Conservation (phyloP, 1,284 basidiomycete genomes). For the Pholiota adiposa region DNA sequence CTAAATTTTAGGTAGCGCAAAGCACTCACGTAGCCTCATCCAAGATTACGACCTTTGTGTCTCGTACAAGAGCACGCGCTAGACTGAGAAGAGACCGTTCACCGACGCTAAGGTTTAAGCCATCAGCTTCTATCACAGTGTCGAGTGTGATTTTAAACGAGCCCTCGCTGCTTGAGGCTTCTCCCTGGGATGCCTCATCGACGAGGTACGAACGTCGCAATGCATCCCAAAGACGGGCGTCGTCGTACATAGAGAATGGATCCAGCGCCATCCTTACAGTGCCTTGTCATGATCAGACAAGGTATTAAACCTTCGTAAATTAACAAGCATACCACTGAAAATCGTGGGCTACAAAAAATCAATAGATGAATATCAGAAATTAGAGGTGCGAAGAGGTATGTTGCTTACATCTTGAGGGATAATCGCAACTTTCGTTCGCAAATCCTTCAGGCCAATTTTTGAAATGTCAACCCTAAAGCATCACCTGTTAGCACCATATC, state of each 20-base stretch:
- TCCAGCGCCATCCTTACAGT: slow-evolving; percentile 72
- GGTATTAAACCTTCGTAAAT: background rate
- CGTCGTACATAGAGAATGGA: slow-evolving; percentile 65
- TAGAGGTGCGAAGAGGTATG: background rate
- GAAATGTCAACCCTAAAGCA: slow-evolving; percentile 50
- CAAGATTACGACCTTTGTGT: slow-evolving; percentile 61
- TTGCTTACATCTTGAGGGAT: slow-evolving; percentile 53
- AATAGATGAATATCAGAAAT: background rate
- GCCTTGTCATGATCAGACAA: slow-evolving; percentile 30
- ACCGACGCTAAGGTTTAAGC: slow-evolving; percentile 66
- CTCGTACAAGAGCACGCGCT: slow-evolving; percentile 70
- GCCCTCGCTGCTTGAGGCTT: slow-evolving; percentile 18
- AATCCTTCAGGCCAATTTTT: slow-evolving; percentile 50
- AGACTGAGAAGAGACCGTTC: slow-evolving; percentile 71
- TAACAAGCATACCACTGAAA: slow-evolving; percentile 43
- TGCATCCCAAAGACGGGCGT: slow-evolving; percentile 65
- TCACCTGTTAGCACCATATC: background rate
- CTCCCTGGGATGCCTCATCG: slow-evolving; percentile 33
- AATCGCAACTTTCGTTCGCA: slow-evolving; percentile 52
- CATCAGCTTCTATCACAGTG: slow-evolving; percentile 66
- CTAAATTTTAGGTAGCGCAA: background rate
- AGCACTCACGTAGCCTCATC: slow-evolving; percentile 58
- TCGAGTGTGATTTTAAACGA: slow-evolving; percentile 53
- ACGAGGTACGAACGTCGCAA: slow-evolving; percentile 62
- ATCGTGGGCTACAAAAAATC: slow-evolving; percentile 43